A percentile compares a stretch with the other conserved stretches of the same genome.
phyloP scores from a whole-genome alignment of 176 grass and related monocot genomes.

The Coix lacrymajobi region DNA sequence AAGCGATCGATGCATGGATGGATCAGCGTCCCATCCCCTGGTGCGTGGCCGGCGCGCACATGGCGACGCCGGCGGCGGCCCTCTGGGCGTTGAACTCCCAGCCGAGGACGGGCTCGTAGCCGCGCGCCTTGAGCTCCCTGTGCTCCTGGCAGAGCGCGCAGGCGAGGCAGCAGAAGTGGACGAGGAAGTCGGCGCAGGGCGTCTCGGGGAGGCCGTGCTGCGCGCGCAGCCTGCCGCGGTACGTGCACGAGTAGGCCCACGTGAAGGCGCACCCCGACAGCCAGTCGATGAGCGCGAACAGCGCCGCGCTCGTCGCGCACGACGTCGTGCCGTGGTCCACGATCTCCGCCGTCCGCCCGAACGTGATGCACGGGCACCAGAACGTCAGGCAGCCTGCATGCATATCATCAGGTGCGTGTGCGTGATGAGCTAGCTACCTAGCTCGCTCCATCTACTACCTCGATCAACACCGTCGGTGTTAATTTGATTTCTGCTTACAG shows the following conservation, averaged over 20 bases:
- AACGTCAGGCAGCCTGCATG: constrained; percentile 41
- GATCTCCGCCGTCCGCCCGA: constrained; percentile 66
- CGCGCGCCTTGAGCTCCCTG: constrained; percentile 56
- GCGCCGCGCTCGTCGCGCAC: constrained; percentile 42
- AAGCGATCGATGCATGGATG: not conserved
- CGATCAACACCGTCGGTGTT: too few relatives aligned
- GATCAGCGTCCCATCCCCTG: not conserved
- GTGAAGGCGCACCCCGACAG: constrained; percentile 23
- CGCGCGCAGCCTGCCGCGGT: constrained; percentile 45
- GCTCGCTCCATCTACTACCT: too few relatives aligned
- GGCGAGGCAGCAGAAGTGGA: constrained; percentile 58
- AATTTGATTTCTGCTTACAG: not conserved
- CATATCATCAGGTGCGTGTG: too few relatives aligned
- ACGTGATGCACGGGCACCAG: constrained; percentile 72
- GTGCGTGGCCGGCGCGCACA: not conserved
- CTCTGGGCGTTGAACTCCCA: not conserved
- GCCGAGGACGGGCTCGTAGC: constrained; percentile 37
- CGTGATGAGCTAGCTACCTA: not conserved
- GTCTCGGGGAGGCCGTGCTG: constrained; percentile 33
- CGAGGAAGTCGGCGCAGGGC: constrained; percentile 58
- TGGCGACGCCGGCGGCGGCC: not conserved
- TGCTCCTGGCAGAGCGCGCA: constrained; percentile 70
- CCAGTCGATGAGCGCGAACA: constrained; percentile 27
- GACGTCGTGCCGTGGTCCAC: constrained; percentile 55
- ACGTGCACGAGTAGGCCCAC: constrained; percentile 52